These are phyloP conservation scores for Rhodotorula sphaerocarpa DNA, from an alignment of 768 basidiomycete species.

Conservation along the genomic window DNA sequence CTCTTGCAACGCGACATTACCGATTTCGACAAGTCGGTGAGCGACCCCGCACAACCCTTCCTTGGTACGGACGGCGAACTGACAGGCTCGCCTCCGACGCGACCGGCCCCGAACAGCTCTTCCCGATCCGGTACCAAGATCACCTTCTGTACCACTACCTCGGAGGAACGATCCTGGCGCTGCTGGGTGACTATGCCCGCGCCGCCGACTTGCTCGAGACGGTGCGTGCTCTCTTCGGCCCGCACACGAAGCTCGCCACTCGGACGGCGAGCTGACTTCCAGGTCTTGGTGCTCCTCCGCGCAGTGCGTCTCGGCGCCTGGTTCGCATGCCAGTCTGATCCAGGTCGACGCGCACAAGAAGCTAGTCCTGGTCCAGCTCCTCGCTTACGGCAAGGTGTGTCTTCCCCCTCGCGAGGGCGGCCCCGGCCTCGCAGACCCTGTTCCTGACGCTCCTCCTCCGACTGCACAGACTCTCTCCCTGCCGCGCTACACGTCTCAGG, in stretches of 20 bases:
- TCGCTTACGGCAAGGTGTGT: constrained; percentile 64
- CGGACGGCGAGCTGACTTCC: background rate
- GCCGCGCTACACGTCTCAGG: constrained; percentile 65
- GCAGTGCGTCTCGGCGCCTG: constrained; percentile 48
- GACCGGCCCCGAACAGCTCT: constrained; percentile 25
- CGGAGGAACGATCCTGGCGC: constrained; percentile 62
- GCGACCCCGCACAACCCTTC: background rate
- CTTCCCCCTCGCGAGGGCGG: too few relatives aligned
- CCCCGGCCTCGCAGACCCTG: too few relatives aligned
- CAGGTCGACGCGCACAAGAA: constrained; percentile 86
- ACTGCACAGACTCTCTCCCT: constrained; percentile 42
- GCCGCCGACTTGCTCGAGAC: constrained; percentile 76
- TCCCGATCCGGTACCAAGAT: constrained; percentile 65
- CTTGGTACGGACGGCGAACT: constrained; percentile 13
- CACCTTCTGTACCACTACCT: constrained; percentile 77
- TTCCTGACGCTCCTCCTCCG: background rate
- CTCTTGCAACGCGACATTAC: constrained; percentile 60
- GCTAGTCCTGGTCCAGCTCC: constrained; percentile 66
- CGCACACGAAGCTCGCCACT: background rate
- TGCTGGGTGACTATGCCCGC: constrained; percentile 58
- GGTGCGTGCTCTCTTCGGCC: constrained; percentile 46
- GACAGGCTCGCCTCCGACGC: background rate
- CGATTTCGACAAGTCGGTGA: constrained; percentile 50
- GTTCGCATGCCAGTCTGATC: constrained; percentile 53
- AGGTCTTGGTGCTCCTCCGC: background rate